Evolutionary conservation across 1,284 basidiomycete species (phyloP), one percentile per base, ranked within the genome.

Genomic region (Moesziomyces parantarcticus): DNA sequence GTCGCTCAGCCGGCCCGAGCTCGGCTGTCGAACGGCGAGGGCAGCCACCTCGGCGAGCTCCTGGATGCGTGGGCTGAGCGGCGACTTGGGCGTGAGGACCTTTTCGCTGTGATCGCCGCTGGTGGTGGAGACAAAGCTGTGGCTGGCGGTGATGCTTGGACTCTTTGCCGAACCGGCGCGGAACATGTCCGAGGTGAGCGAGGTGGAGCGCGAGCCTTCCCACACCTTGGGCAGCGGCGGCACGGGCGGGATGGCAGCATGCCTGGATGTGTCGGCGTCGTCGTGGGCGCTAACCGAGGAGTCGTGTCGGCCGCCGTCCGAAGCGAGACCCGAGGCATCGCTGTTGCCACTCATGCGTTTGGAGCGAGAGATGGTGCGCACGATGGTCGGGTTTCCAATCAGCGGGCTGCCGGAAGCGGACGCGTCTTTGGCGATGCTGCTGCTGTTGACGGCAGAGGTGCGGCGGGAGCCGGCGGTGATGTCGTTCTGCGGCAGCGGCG

Each of bases 171-270:
- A 40, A 41, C 43, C 57, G 13, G 60, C 54, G 23, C 46, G 55
- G 58, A 67, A 63, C 7, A 64, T 63, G 16, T 72, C 68, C 6
- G 73, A 71, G 0, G 58, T 61, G 42, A 71, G 60, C 51, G 58
- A 88, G 88, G 44, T 87, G 7, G 92, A 90, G 67, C 90, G 89
- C 85, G 90, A 94, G 20, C 86, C 88, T 39, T 92, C 91, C 70
- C 93, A 85, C 75, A 94, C 92, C 85, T 97, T 97, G 39, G 96
- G 96, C 21, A 99, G 86, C 44, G 97, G 96, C 34, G 96, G 96
- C 1, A 99, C 97, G 22, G 96, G 96, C 1, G 97, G 96, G 7
- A 97, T 94, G 18, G 59, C 70, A 20, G 58, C 43, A 36, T 53
- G 50, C 5, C 62, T 53, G 8, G 58, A 57, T 8, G 57, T 23